These are phyloP conservation scores for Salix arbutifolia DNA, from an alignment of 345 rosid genomes.

Conservation along the genomic window DNA sequence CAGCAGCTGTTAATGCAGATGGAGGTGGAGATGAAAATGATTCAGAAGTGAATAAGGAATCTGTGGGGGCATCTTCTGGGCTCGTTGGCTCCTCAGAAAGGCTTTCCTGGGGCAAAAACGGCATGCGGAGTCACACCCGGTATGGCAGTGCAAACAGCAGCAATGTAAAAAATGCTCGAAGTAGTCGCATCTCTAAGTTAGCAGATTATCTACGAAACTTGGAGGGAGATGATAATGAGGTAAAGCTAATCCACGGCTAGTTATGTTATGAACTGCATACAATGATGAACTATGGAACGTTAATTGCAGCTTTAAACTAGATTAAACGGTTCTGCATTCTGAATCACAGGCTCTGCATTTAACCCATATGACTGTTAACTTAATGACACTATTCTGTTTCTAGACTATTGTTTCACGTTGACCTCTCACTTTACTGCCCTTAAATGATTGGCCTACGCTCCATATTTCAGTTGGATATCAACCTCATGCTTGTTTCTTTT, in stretches of 20 bases:
- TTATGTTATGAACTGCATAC: background rate
- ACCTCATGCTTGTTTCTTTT: constrained; percentile 70
- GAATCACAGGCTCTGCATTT: background rate
- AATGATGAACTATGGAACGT: background rate
- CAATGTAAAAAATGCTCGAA: constrained; percentile 34
- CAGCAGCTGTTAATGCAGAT: constrained; percentile 33
- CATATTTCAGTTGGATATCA: constrained; percentile 55
- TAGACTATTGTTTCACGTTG: background rate
- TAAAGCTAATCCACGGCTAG: constrained; percentile 15
- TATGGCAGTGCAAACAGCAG: constrained; percentile 37
- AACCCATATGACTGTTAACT: background rate
- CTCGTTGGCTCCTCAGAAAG: constrained; percentile 39
- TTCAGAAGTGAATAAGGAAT: constrained; percentile 34
- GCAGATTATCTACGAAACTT: constrained; percentile 33
- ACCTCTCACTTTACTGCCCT: constrained; percentile 7
- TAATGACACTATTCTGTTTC: constrained; percentile 5
- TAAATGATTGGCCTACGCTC: constrained; percentile 7
- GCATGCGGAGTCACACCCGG: constrained; percentile 46
- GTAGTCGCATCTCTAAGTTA: constrained; percentile 34
- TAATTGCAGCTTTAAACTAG: background rate
- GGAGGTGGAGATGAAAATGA: constrained; percentile 42
- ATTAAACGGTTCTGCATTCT: background rate
- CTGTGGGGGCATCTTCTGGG: constrained; percentile 31
- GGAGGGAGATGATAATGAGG: constrained; percentile 44
- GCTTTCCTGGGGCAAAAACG: constrained; percentile 53